Base-by-base conservation (phyloP, 805 yeast species). In the Candida corydali region DNA sequence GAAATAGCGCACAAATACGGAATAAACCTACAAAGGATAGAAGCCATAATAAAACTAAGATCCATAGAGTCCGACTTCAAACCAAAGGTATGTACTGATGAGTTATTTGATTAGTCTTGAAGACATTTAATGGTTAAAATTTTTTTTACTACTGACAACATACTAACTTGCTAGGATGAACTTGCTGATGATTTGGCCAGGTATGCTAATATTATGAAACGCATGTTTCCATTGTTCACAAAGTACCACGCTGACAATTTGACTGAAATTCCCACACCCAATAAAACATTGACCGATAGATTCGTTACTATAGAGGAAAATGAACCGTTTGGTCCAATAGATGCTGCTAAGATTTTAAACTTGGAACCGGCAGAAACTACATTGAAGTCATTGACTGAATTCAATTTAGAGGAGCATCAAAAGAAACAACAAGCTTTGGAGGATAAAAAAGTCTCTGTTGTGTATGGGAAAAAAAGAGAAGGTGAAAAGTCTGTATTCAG, bases 311-410 rank as follows among this genome's bases (percentile, higher is more conserved):
- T 91, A 57, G 91, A 96, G 8, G 98, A 91, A 63, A 80, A 88
- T 18, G 95, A 88, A 65, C 95, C 96, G 8, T 89, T 91, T 57
- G 96, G 96, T 5, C 95, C 97, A 4, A 73, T 88, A 5, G 98
- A 93, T 55, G 97, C 98, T 10, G 96, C 98, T 34, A 69, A 78
- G 39, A 75, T 83, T 26, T 76, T 86, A 45, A 88, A 75, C 29
- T 70, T 91, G 45, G 89, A 86, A 57, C 95, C 96, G n/a, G 97
- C 98, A 19, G 75, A 78, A 32, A 78, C 71, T 25, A 84, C 93
- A 3, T 70, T 89, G 49, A 77, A 80, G 49, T 78, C 76, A 57
- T 71, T 89, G 44, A 71, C 86, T 9, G 73, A 77, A 47, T 42
- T 53, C 8, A 59, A 57, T 11, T 49, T 35, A 16, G 32, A 36